phyloP scores from a whole-genome alignment of 108 stramenopile genomes.

The Fistulifera solaris region DNA sequence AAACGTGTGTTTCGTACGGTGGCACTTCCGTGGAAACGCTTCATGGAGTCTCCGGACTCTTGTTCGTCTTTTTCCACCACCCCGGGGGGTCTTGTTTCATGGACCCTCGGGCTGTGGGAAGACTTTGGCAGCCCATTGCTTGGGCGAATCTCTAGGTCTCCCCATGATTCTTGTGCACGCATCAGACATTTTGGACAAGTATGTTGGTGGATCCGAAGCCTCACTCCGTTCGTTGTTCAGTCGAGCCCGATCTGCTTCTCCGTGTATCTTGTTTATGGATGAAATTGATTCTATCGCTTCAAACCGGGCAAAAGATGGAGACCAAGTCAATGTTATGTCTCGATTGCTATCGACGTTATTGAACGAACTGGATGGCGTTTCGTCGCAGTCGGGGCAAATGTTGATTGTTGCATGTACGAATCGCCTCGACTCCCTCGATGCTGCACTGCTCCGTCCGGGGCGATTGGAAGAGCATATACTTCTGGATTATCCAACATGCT shows the following conservation, averaged over 20 bases:
- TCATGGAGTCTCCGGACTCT: conserved; percentile 9
- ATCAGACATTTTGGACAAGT: conserved; percentile 91
- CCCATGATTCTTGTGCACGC: conserved; percentile 50
- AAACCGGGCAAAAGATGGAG: conserved; percentile 72
- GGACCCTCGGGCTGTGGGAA: conserved; percentile 74
- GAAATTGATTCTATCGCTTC: conserved; percentile 94
- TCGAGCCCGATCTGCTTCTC: conserved; percentile 74
- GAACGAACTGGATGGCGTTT: conserved; percentile 98
- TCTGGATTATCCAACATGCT: conserved; percentile 28
- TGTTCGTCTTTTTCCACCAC: conserved; percentile 22
- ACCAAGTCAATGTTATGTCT: conserved; percentile 25
- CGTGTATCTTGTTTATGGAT: conserved; percentile 94
- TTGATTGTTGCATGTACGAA: conserved; percentile 96
- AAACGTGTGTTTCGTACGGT: conserved; percentile 56
- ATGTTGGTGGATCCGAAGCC: conserved; percentile 95
- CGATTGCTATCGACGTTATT: conserved; percentile 89
- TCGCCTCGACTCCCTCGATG: conserved; percentile 83
- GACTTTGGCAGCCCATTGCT: conserved; percentile 53
- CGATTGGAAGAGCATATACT: conserved; percentile 82
- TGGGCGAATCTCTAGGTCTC: conserved; percentile 64
- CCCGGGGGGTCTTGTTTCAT: conserved; percentile 72
- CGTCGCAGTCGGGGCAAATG: conserved; percentile 36
- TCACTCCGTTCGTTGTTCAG: conserved; percentile 80
- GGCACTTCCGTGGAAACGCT: conserved; percentile 59
- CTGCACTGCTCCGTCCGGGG: conserved; percentile 93